Evolutionary conservation across 2,329 filamentous ascomycete genomes (phyloP).

Genomic region (Colletotrichum sp.): DNA sequence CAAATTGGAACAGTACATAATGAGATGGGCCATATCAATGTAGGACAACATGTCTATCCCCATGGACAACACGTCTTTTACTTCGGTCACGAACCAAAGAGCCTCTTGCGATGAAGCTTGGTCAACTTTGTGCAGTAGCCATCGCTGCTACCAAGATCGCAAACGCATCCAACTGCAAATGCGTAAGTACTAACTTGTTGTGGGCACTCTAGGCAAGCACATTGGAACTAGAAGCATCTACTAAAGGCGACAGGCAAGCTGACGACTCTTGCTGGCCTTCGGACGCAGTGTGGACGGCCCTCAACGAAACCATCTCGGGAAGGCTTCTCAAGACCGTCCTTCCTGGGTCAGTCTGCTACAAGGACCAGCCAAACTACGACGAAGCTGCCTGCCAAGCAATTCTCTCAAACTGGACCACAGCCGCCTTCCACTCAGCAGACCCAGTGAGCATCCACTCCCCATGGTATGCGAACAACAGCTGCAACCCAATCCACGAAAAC

Average conservation of each 20-base stretch:
- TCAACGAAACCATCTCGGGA: conserved; percentile 57
- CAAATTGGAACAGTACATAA: neutral
- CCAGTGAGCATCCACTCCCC: neutral
- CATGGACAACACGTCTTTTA: neutral
- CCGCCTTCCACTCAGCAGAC: conserved; percentile 35
- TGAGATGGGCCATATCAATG: neutral
- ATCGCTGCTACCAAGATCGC: neutral
- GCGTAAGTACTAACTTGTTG: neutral
- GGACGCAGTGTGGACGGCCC: conserved; percentile 44
- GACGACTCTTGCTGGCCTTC: conserved; percentile 52
- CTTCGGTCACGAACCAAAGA: neutral
- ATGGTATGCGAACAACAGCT: conserved; percentile 37
- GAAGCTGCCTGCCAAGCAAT: conserved; percentile 43
- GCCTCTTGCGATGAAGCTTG: neutral
- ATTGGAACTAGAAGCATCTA: neutral
- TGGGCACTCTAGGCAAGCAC: neutral
- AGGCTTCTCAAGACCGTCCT: conserved; percentile 57
- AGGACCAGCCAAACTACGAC: conserved; percentile 39
- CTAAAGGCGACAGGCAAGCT: conserved; percentile 14
- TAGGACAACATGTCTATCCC: neutral
- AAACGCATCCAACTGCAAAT: neutral
- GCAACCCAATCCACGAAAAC: conserved; percentile 39
- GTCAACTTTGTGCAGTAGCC: neutral
- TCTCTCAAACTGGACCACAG: conserved; percentile 34
- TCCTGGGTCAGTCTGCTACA: conserved; percentile 43